Evolutionary conservation across 2,329 filamentous ascomycete genomes (phyloP).

Genomic region (Thielaviopsis punctulata): DNA sequence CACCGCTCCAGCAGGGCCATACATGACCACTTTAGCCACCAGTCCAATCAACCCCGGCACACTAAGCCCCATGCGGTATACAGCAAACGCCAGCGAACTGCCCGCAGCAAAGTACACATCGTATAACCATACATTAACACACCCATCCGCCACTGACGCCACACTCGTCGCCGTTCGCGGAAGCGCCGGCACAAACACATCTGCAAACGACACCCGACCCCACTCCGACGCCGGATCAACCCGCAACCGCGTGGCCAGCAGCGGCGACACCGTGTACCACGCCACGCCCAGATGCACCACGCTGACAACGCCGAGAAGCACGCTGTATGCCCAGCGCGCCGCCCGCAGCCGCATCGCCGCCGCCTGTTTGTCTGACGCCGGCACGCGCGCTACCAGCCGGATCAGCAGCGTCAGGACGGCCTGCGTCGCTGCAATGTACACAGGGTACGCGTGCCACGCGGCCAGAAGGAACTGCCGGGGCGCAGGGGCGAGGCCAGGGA

Average conservation of each 20-base stretch:
- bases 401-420: conserved; percentile 4
- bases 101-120: conserved; percentile 14
- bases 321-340: conserved; percentile 10
- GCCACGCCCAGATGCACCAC: conserved; percentile 8
- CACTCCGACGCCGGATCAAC: neutral
- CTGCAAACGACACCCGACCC: conserved; percentile 3
- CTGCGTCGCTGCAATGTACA: conserved; percentile 13
- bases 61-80: conserved; percentile 1
- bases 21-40: conserved; percentile 3
- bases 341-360: neutral
- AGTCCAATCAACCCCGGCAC: neutral
- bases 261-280: conserved; percentile 6
- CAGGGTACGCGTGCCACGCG: conserved; percentile 15
- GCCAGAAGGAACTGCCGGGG: conserved; percentile 13
- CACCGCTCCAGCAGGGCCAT: conserved; percentile 9
- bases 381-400: neutral
- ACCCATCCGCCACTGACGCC: conserved; percentile 10
- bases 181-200: conserved; percentile 13
- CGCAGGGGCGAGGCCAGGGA: conserved; percentile 13
- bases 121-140: conserved; percentile 14
- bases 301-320: conserved; percentile 4
- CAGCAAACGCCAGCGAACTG: conserved; percentile 5
- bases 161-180: conserved; percentile 4
- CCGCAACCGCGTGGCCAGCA: neutral
- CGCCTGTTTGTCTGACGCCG: neutral